phyloP scores from a whole-genome alignment of 805 yeast genomes.

The Sugiyamaella boreocaroliniensis region DNA sequence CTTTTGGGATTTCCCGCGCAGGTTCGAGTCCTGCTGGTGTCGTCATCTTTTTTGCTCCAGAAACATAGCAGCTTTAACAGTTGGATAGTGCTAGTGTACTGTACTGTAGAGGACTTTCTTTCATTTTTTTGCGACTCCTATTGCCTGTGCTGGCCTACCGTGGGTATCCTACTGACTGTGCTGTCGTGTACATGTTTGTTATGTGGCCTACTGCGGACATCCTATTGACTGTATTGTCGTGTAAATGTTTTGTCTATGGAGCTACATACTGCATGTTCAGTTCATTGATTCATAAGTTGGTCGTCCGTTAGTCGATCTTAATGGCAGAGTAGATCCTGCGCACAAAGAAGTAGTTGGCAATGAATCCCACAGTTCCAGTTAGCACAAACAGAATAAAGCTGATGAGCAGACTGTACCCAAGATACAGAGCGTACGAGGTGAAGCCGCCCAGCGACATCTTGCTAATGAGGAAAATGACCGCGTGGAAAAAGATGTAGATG shows the following conservation, averaged over 20 bases:
- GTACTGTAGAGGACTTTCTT: no score
- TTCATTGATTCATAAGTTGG: no score
- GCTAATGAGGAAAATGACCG: conserved; percentile 45
- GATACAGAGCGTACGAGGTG: conserved; percentile 67
- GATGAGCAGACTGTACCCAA: conserved; percentile 74
- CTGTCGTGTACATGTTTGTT: no score
- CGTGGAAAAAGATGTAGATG: conserved; percentile 74
- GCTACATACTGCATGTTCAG: no score
- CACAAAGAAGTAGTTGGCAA: conserved; percentile 66
- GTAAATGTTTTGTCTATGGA: no score
- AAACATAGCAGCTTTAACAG: no score
- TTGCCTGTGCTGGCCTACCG: no score
- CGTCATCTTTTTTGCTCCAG: conserved; percentile 17
- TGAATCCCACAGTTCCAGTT: conserved; percentile 84
- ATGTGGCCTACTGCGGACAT: no score
- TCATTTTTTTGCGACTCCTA: no score
- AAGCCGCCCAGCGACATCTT: conserved; percentile 65
- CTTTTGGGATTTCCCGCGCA: conserved; percentile 37
- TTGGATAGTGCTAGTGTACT: no score
- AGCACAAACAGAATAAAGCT: conserved; percentile 66
- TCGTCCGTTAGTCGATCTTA: conserved; percentile 55
- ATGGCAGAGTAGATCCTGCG: conserved; percentile 75
- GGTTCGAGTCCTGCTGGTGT: conserved; percentile 37
- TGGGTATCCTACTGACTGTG: no score
- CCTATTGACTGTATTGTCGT: neutral